A percentile compares a stretch with the other conserved stretches of the same genome.
These are phyloP conservation scores for Thozetella sp. DNA, from an alignment of 495 filamentous ascomycete species.

Conservation along the genomic window DNA sequence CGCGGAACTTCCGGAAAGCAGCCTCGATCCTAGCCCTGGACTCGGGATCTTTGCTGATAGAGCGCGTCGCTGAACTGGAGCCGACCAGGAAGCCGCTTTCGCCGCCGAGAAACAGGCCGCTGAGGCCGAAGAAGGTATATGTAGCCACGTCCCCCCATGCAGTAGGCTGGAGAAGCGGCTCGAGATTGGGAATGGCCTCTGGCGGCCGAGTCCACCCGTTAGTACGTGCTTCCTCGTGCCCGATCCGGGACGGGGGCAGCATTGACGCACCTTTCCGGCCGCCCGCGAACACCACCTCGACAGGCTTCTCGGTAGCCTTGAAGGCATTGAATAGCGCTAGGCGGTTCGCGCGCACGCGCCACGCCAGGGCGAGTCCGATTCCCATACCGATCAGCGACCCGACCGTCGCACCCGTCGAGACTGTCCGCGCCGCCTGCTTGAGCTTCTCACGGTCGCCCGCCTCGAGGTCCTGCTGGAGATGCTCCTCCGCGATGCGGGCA, in stretches of 20 bases:
- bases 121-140: constrained; percentile 62
- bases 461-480: constrained; percentile 63
- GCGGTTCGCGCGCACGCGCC: constrained; percentile 55
- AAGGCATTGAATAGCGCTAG: constrained; percentile 60
- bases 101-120: constrained; percentile 66
- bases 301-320: constrained; percentile 58
- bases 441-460: constrained; percentile 61
- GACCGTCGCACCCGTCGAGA: constrained; percentile 54
- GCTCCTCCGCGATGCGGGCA: constrained; percentile 59
- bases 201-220: neutral
- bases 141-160: constrained; percentile 61
- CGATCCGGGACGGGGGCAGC: too few species aligned
- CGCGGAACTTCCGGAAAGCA: constrained; percentile 65
- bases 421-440: constrained; percentile 49
- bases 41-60: constrained; percentile 56
- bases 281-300: constrained; percentile 60
- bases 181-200: constrained; percentile 66
- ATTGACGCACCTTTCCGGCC: constrained; percentile 57
- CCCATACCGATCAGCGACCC: constrained; percentile 62
- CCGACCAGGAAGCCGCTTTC: constrained; percentile 63
- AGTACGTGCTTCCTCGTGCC: too few species aligned
- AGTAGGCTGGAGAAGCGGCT: constrained; percentile 56
- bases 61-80: constrained; percentile 46
- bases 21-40: constrained; percentile 57
- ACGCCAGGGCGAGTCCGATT: constrained; percentile 59